Conservation (phyloP, 2,329 filamentous ascomycete species). For the Paecilomyces sp. region DNA sequence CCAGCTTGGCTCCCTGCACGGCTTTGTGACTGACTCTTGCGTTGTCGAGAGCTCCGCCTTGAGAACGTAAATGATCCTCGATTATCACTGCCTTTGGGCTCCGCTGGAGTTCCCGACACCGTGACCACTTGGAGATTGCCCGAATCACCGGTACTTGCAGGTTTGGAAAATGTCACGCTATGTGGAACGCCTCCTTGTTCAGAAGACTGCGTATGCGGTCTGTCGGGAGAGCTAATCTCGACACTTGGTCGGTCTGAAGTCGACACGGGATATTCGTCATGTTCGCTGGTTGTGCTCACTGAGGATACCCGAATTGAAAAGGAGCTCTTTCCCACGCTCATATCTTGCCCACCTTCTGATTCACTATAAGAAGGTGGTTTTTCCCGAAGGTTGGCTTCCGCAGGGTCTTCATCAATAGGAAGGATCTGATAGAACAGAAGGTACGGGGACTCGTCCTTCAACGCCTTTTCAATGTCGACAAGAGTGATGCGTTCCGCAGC, state of each 20-base stretch:
- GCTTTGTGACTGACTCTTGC: slow-evolving; percentile 25
- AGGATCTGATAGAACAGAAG: slow-evolving; percentile 92
- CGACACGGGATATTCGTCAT: slow-evolving; percentile 11
- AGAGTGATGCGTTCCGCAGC: slow-evolving; percentile 61
- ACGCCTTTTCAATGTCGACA: slow-evolving; percentile 69
- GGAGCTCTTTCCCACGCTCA: slow-evolving; percentile 11
- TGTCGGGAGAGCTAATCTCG: slow-evolving; percentile 26
- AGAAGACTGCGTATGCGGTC: slow-evolving; percentile 6
- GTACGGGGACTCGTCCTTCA: slow-evolving; percentile 87
- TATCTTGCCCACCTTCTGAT: slow-evolving; percentile 17
- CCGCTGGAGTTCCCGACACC: slow-evolving; percentile 16
- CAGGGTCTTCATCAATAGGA: slow-evolving; percentile 65
- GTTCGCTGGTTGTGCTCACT: slow-evolving; percentile 12
- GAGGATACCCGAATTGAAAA: slow-evolving; percentile 12
- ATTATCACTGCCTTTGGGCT: slow-evolving; percentile 16
- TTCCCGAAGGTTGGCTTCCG: slow-evolving; percentile 27
- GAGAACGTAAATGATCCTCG: slow-evolving; percentile 17
- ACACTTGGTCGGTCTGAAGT: slow-evolving; percentile 28
- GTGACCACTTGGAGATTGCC: slow-evolving; percentile 13
- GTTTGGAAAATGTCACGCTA: slow-evolving; percentile 22
- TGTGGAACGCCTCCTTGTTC: slow-evolving; percentile 12
- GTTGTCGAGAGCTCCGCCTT: slow-evolving; percentile 20
- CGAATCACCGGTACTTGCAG: slow-evolving; percentile 6
- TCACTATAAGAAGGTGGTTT: slow-evolving; percentile 21
- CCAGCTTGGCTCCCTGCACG: slow-evolving; percentile 28